These are phyloP conservation scores for Nannochloropsis oceanica DNA, from an alignment of 108 stramenopile species.

Conservation along the genomic window DNA sequence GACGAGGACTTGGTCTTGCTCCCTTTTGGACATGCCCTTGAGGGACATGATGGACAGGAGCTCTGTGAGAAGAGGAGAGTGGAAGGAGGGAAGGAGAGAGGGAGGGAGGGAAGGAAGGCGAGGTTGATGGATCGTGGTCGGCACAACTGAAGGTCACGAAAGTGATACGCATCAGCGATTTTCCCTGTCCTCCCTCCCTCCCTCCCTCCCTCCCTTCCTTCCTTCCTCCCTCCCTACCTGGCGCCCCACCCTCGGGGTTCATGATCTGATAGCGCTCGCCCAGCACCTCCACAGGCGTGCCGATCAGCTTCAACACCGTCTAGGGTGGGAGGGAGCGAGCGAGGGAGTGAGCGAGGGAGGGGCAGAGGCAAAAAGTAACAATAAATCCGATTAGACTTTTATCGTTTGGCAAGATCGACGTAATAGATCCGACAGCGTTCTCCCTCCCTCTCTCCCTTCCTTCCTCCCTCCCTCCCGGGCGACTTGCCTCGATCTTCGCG, in stretches of 20 bases:
- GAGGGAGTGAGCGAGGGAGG: neutral
- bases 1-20: slow-evolving; percentile 65
- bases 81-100: neutral
- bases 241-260: slow-evolving; percentile 55
- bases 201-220: neutral
- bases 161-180: neutral
- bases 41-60: slow-evolving; percentile 67
- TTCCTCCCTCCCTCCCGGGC: neutral
- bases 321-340: neutral
- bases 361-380: neutral
- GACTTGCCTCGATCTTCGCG: slow-evolving; percentile 65
- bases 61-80: slow-evolving; percentile 27
- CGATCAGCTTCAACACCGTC: slow-evolving; percentile 77
- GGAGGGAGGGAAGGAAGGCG: no score
- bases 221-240: slow-evolving; percentile 11
- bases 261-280: slow-evolving; percentile 76
- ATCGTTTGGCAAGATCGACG: no score
- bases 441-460: neutral
- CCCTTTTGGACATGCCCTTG: slow-evolving; percentile 71
- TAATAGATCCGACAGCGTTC: neutral
- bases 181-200: neutral
- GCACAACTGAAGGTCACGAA: no score
- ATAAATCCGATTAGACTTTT: neutral
- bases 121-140: no score
- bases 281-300: slow-evolving; percentile 65